Evolutionary conservation across 441 rosid species (phyloP), one percentile per base, ranked within the genome.

Genomic region (Codiaeum variegatum): DNA sequence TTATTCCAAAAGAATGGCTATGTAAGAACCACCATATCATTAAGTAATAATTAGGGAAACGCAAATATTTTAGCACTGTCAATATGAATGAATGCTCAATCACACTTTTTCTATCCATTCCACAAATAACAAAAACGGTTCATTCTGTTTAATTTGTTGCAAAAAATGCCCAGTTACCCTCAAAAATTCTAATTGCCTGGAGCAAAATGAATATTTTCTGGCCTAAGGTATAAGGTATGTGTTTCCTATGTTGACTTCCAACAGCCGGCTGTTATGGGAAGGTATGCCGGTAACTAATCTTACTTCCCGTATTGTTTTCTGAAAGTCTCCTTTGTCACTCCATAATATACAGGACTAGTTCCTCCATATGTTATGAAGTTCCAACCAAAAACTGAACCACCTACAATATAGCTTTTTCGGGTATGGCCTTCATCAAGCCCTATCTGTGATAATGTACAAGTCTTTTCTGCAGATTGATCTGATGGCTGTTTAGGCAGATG

Each of bases 371-470:
- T 81, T 7, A 85, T 73, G 79, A 80, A 85, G 67, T 83, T 83
- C 88, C 88, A 83, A 66, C 82, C 88, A 67, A 72, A 79, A 52
- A 67, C 78, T 18, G 85, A 83, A 34, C 86, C 82, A 1, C 83
- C 85, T 3, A 85, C 76, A 21, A 83, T 61, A 44, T 81, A 79
- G 68, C 83, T 76, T 55, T 63, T 65, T 34, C 58, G 74, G 72
- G 24, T 21, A 74, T 68, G 79, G 13, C 44, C 34, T 47, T 42
- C 69, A 6, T 58, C 75, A 2, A 63, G 61, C 55, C 62, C 66
- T 58, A 49, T 66, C 63, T 47, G 66, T 40, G 71, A 65, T 47
- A 46, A 15, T 10, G 36, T 59, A 49, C 72, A 49, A 46, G 75
- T 66, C 36, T 67, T 59, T 63, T 77, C 70, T 2, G 66, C 40